A percentile compares a stretch with the other conserved stretches of the same genome.
Conservation (phyloP, 164 flowering plant genomes). For the Piper longum region DNA sequence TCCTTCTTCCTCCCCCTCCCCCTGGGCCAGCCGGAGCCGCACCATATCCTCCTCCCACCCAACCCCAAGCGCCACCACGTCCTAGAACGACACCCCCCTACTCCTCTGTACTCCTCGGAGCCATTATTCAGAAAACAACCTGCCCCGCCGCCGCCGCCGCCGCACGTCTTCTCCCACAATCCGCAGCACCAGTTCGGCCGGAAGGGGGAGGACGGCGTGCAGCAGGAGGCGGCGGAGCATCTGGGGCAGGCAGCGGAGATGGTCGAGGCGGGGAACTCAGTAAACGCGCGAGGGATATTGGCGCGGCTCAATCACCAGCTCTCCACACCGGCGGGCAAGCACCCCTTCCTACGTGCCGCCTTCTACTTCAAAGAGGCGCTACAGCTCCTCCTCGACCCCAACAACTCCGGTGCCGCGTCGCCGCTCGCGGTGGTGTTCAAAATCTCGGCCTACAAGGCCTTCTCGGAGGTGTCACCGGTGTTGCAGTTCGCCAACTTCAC, state of each 20-base stretch:
- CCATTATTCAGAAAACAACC: conserved; percentile 16
- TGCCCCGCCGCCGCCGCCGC: conserved; percentile 13
- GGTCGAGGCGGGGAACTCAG: conserved; percentile 62
- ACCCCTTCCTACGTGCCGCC: conserved; percentile 66
- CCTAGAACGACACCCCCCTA: conserved; percentile 16
- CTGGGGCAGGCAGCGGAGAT: conserved; percentile 78
- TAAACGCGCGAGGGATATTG: conserved; percentile 99
- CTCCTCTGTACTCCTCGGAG: conserved; percentile 32
- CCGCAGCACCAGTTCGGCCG: conserved; percentile 29
- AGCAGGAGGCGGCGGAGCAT: conserved; percentile 51
- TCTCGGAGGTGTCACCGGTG: conserved; percentile 64
- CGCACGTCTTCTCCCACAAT: conserved; percentile 16
- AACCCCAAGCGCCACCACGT: conserved; percentile 47
- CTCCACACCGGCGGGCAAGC: conserved; percentile 61
- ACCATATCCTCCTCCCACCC: conserved; percentile 25
- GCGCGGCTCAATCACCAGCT: conserved; percentile 99
- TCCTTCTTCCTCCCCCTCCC: conserved; percentile 36
- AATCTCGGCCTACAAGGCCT: conserved; percentile 56
- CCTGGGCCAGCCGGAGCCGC: conserved; percentile 35
- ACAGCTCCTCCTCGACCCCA: conserved; percentile 34
- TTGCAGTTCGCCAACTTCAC: conserved; percentile 66
- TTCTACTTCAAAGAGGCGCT: conserved; percentile 77
- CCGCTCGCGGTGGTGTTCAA: conserved; percentile 46
- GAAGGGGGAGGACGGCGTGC: conserved; percentile 25
- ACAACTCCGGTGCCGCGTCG: conserved; percentile 11